phyloP scores from a whole-genome alignment of 306 rosid species.

The Fragaria iinumae region DNA sequence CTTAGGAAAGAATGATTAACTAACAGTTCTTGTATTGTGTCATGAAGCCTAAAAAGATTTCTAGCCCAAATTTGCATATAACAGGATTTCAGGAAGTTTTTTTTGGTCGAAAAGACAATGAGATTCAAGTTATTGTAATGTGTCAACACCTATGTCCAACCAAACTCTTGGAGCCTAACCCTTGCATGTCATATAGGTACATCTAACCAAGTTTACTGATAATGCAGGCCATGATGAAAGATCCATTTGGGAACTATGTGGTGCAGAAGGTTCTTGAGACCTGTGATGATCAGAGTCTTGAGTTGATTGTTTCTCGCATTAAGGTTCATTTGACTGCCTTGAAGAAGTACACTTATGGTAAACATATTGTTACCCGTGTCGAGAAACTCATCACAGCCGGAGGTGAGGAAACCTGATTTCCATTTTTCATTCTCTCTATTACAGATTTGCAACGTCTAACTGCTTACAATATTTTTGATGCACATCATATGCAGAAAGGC shows the following conservation, averaged over 20 bases:
- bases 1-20: background rate
- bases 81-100: background rate
- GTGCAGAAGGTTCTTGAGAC: conserved; percentile 97
- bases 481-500: conserved; percentile 68
- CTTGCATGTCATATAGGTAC: background rate
- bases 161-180: background rate
- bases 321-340: conserved; percentile 89
- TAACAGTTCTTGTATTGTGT: background rate
- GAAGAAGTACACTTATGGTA: conserved; percentile 88
- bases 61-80: background rate
- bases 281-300: conserved; percentile 83
- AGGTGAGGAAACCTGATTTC: conserved; percentile 44
- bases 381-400: conserved; percentile 95
- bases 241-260: conserved; percentile 94
- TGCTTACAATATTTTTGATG: conserved; percentile 11
- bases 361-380: conserved; percentile 92
- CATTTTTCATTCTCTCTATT: conserved; percentile 10
- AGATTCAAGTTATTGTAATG: background rate
- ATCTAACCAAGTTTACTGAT: conserved; percentile 16
- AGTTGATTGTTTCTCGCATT: conserved; percentile 86
- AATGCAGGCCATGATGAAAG: conserved; percentile 96
- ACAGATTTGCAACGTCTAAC: conserved; percentile 1
- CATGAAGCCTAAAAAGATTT: background rate
- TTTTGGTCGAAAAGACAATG: background rate
- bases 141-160: background rate